phyloP scores from a whole-genome alignment of 2,329 filamentous ascomycete genomes.

The Sclerotinia sclerotiorum region DNA sequence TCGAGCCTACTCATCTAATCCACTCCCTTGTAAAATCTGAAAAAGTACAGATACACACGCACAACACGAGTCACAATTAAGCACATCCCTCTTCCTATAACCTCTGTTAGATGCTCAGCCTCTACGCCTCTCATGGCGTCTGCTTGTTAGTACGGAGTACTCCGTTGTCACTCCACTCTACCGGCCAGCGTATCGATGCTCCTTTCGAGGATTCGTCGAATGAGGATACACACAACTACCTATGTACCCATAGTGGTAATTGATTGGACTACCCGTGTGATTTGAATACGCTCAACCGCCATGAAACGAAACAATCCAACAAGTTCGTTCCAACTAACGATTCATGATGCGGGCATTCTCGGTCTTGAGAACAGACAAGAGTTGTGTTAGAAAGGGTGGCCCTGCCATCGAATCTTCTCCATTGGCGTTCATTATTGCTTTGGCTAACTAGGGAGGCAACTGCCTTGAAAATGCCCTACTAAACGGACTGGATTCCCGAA shows the following conservation, averaged over 20 bases:
- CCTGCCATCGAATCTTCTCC: not conserved
- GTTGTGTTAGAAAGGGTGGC: slow-evolving; percentile 1
- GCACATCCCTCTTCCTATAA: not conserved
- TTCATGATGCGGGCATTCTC: slow-evolving; percentile 9
- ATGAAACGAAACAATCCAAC: not conserved
- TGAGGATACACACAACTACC: not conserved
- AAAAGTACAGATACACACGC: not conserved
- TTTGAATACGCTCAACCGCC: not conserved
- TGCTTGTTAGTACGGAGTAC: not conserved
- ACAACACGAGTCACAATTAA: not conserved
- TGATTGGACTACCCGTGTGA: not conserved
- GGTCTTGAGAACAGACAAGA: not conserved
- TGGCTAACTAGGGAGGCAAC: too few species aligned
- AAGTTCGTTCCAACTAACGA: not conserved
- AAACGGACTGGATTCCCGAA: not conserved
- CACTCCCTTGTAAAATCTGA: not conserved
- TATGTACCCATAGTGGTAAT: not conserved
- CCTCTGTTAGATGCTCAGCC: not conserved
- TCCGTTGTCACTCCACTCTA: not conserved
- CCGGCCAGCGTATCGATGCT: not conserved
- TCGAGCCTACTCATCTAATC: not conserved
- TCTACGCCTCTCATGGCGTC: too few species aligned
- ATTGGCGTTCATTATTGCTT: not conserved
- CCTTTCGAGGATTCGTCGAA: not conserved
- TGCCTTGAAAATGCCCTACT: not conserved